phyloP scores from a whole-genome alignment of 75 land plant species.

The Cupressus sempervirens region DNA sequence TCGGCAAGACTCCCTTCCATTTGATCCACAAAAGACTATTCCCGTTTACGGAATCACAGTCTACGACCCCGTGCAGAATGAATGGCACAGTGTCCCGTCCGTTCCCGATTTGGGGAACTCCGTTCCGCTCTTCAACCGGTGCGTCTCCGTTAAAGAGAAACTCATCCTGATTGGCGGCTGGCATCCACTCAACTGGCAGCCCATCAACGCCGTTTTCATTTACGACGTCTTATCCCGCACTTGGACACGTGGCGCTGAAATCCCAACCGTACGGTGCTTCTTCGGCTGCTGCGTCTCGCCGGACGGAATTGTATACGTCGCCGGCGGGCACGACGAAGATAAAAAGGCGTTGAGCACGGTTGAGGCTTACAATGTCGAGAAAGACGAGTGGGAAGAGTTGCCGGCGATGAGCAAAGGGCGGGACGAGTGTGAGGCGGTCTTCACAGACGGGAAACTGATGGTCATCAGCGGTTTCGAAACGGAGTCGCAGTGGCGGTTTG shows the following conservation, averaged over 20 bases:
- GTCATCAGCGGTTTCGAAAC: slow-evolving; percentile 13
- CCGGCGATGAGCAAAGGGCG: slow-evolving; percentile 38
- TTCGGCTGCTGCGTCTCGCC: slow-evolving; percentile 32
- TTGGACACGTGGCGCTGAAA: slow-evolving; percentile 49
- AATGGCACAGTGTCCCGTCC: slow-evolving; percentile 32
- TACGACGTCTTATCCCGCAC: slow-evolving; percentile 20
- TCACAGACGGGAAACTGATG: slow-evolving; percentile 15
- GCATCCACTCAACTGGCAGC: slow-evolving; percentile 30
- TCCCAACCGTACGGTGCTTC: slow-evolving; percentile 35
- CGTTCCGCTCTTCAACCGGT: slow-evolving; percentile 37
- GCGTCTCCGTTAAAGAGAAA: slow-evolving; percentile 20
- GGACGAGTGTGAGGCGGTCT: slow-evolving; percentile 27
- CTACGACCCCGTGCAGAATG: slow-evolving; percentile 16
- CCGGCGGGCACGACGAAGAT: slow-evolving; percentile 48
- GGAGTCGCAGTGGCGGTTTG: not conserved
- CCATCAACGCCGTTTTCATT: slow-evolving; percentile 19
- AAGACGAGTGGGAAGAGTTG: slow-evolving; percentile 31
- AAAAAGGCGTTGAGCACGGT: slow-evolving; percentile 37
- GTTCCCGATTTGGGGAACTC: slow-evolving; percentile 15
- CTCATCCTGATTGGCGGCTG: slow-evolving; percentile 56
- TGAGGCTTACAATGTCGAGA: slow-evolving; percentile 31
- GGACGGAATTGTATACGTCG: slow-evolving; percentile 30
- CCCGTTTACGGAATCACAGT: slow-evolving; percentile 26
- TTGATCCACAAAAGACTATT: not conserved
- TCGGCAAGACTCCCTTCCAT: not conserved